These are phyloP conservation scores for button mushroom (Agaricus bisporus) DNA, from an alignment of 768 basidiomycete species.

Conservation along the genomic window DNA sequence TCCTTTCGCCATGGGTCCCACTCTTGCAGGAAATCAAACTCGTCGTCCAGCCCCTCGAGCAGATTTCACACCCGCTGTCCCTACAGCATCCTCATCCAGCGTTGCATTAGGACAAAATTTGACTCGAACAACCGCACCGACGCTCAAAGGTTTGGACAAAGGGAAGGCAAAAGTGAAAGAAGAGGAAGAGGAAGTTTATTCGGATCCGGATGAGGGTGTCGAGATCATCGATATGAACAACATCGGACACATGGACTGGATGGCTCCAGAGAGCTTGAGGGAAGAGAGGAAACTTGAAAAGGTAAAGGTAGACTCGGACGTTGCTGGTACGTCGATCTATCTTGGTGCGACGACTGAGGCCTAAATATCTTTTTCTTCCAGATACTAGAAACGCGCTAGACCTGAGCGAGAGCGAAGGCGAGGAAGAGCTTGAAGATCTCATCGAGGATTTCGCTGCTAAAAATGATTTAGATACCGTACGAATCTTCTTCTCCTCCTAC, in stretches of 20 bases:
- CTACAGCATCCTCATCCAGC: constrained; percentile 27
- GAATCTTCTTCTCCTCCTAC: constrained; percentile 9
- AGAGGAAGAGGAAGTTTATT: constrained; percentile 59
- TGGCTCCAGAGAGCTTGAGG: constrained; percentile 74
- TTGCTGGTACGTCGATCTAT: constrained; percentile 18
- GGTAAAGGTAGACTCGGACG: constrained; percentile 34
- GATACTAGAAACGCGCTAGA: constrained; percentile 58
- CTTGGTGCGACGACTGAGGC: background rate
- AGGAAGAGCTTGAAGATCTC: constrained; percentile 74
- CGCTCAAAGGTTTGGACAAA: constrained; percentile 22
- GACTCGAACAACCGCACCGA: constrained; percentile 42
- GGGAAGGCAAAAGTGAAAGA: constrained; percentile 23
- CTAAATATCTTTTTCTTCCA: constrained; percentile 13
- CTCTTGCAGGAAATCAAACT: constrained; percentile 52
- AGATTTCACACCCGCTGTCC: constrained; percentile 46
- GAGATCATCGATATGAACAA: constrained; percentile 83
- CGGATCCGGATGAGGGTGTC: constrained; percentile 83
- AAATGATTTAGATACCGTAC: constrained; percentile 34
- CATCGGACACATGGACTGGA: constrained; percentile 77
- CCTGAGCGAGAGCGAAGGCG: constrained; percentile 71
- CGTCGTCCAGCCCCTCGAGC: constrained; percentile 45
- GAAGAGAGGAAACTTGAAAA: constrained; percentile 36
- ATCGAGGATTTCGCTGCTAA: constrained; percentile 59
- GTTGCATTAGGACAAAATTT: constrained; percentile 42
- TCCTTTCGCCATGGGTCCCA: constrained; percentile 83